Percentiles rank a stretch among this genome's conserved stretches.
These are phyloP conservation scores for Quercus tomentella DNA, from an alignment of 331 rosid genomes.

Conservation along the genomic window DNA sequence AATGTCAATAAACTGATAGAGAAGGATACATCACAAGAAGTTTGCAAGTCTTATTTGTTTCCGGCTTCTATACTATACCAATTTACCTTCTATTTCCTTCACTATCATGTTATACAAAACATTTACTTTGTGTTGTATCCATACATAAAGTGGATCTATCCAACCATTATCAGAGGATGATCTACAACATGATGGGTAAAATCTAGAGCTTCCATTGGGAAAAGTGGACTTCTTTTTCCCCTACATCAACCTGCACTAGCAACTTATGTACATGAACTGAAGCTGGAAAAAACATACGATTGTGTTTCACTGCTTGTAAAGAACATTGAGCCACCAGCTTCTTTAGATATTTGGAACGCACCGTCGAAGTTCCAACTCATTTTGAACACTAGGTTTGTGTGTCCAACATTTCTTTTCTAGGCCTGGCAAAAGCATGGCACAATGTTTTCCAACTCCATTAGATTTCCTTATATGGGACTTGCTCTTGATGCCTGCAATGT, in stretches of 20 bases:
- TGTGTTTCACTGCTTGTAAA: neutral
- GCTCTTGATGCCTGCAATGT: slow-evolving; percentile 41
- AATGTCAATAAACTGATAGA: neutral
- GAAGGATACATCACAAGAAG: neutral
- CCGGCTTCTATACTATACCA: neutral
- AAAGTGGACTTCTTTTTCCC: neutral
- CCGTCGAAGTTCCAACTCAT: neutral
- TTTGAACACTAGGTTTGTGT: neutral
- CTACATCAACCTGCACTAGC: neutral
- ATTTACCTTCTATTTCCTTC: neutral
- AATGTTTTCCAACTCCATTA: neutral
- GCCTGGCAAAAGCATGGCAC: slow-evolving; percentile 2
- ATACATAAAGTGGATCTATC: neutral
- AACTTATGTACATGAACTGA: slow-evolving; percentile 1
- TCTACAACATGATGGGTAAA: neutral
- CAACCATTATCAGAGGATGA: neutral
- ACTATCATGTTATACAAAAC: neutral
- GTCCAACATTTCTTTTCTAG: slow-evolving; percentile 12
- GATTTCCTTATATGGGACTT: slow-evolving; percentile 44
- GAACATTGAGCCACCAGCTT: neutral
- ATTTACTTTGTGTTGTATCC: neutral
- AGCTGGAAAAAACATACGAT: neutral
- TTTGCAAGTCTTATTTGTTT: neutral
- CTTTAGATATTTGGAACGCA: neutral
- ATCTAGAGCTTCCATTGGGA: neutral